Percentiles rank a stretch among this genome's conserved stretches.
Conservation (phyloP, 495 filamentous ascomycete genomes). For the Penicillium cataractarum region DNA sequence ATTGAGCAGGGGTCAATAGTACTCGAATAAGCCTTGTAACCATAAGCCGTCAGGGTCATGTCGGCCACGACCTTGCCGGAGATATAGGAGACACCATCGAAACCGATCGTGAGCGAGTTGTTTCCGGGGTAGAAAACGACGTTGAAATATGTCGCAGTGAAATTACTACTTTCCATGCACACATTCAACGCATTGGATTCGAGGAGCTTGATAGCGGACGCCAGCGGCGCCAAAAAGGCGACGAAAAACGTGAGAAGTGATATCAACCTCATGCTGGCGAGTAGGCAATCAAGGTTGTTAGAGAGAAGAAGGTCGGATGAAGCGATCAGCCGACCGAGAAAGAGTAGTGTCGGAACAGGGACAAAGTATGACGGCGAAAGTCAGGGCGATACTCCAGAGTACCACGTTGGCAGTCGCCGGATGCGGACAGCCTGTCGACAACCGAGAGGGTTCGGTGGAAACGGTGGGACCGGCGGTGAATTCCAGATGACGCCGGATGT, state of each 20-base stretch:
- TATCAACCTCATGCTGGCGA: constrained; percentile 44
- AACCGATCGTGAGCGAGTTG: constrained; percentile 68
- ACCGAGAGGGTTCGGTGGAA: constrained; percentile 14
- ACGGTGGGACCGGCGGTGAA: constrained; percentile 12
- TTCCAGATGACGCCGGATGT: constrained; percentile 11
- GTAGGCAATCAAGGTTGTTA: constrained; percentile 8
- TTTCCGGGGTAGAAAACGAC: constrained; percentile 80
- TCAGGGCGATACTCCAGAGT: constrained; percentile 40
- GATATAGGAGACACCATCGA: constrained; percentile 84
- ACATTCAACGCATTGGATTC: constrained; percentile 76
- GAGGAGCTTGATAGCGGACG: constrained; percentile 52
- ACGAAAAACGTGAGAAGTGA: constrained; percentile 44
- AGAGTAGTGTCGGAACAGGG: constrained; percentile 17
- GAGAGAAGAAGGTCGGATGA: constrained; percentile 12
- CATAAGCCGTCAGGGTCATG: constrained; percentile 78
- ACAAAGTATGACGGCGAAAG: constrained; percentile 31
- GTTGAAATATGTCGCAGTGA: constrained; percentile 82
- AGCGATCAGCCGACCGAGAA: constrained; percentile 4
- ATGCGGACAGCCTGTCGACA: constrained; percentile 40
- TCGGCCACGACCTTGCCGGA: constrained; percentile 83
- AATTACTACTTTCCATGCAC: constrained; percentile 77
- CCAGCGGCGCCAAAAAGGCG: constrained; percentile 44
- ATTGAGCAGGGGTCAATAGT: constrained; percentile 76
- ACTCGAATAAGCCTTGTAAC: constrained; percentile 65
- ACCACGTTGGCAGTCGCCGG: constrained; percentile 45